Conservation (phyloP, 495 filamentous ascomycete genomes). For the Penicillium paxilli region DNA sequence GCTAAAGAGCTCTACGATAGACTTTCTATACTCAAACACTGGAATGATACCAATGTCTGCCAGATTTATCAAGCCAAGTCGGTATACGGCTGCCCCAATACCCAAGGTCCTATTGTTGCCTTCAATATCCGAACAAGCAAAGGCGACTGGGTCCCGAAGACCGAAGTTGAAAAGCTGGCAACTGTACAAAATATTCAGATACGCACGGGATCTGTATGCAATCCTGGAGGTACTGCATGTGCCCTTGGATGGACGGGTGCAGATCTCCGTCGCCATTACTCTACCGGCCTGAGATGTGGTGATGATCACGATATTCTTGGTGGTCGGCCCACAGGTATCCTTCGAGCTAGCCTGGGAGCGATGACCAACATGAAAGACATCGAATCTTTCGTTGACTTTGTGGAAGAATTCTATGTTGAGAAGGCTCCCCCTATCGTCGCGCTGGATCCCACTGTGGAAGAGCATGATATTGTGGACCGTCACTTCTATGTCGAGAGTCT, state of each 20-base stretch:
- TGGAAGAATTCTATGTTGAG: constrained; percentile 77
- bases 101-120: constrained; percentile 77
- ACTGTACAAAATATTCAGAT: constrained; percentile 76
- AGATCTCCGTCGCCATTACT: constrained; percentile 81
- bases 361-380: constrained; percentile 84
- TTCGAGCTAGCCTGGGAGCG: constrained; percentile 80
- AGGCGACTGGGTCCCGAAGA: constrained; percentile 74
- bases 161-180: constrained; percentile 83
- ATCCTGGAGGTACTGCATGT: constrained; percentile 79
- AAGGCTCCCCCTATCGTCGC: constrained; percentile 26
- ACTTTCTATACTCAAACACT: constrained; percentile 61
- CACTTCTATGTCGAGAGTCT: constrained; percentile 59
- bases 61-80: constrained; percentile 56
- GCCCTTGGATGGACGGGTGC: constrained; percentile 67
- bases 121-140: constrained; percentile 74
- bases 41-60: constrained; percentile 67
- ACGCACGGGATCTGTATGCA: constrained; percentile 84
- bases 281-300: constrained; percentile 75
- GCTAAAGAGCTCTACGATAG: constrained; percentile 56
- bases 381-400: constrained; percentile 64
- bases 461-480: constrained; percentile 14
- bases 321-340: constrained; percentile 84
- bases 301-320: constrained; percentile 76
- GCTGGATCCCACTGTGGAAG: constrained; percentile 16
- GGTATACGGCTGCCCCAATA: constrained; percentile 40